phyloP scores from a whole-genome alignment of 495 filamentous ascomycete genomes.

The Podospora comata region DNA sequence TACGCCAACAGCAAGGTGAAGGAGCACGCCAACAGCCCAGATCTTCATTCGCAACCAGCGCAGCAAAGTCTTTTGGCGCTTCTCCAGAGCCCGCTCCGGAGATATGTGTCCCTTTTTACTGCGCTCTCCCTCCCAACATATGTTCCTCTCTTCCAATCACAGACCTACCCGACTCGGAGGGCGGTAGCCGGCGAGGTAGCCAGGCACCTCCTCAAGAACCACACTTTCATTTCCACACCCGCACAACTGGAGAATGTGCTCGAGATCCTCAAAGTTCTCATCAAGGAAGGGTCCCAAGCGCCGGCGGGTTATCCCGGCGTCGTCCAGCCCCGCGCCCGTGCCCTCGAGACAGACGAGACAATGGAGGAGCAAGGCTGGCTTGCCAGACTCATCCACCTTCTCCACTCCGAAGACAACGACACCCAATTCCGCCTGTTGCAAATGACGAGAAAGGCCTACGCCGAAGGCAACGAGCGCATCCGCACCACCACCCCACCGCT shows the following conservation, averaged over 20 bases:
- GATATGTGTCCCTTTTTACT: constrained; percentile 90
- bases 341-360: constrained; percentile 82
- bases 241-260: constrained; percentile 85
- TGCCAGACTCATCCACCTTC: constrained; percentile 84
- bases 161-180: constrained; percentile 89
- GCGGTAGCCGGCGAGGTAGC: constrained; percentile 87
- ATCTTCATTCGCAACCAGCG: constrained; percentile 81
- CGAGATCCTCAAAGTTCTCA: constrained; percentile 80
- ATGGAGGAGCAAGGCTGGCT: constrained; percentile 97
- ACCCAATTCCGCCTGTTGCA: constrained; percentile 94
- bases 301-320: constrained; percentile 78
- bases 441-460: constrained; percentile 79
- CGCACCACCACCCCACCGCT: constrained; percentile 92
- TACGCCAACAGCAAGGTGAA: constrained; percentile 86
- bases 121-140: constrained; percentile 88
- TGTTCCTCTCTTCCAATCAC: constrained; percentile 80
- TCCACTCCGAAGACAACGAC: constrained; percentile 80
- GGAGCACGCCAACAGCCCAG: constrained; percentile 88
- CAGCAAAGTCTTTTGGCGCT: constrained; percentile 87
- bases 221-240: constrained; percentile 69
- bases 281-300: constrained; percentile 87
- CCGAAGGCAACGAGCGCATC: constrained; percentile 90
- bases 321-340: constrained; percentile 61
- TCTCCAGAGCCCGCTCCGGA: constrained; percentile 80
- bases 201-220: constrained; percentile 71